These are phyloP conservation scores for Nidularia pulvinata DNA, from an alignment of 768 basidiomycete species.

Conservation along the genomic window DNA sequence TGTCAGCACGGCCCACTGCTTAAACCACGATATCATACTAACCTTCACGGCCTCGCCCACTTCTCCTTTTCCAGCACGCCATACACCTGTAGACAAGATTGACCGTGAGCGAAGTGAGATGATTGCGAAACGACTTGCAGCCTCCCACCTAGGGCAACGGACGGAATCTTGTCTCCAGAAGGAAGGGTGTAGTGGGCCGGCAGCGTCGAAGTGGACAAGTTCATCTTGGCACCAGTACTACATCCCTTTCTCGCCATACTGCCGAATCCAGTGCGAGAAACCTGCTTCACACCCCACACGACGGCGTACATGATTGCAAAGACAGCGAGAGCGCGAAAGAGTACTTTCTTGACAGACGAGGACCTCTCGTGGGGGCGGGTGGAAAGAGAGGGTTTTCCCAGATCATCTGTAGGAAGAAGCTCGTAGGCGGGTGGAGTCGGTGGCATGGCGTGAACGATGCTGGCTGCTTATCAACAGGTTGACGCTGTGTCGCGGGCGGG, in stretches of 20 bases:
- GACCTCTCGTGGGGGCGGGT: background rate
- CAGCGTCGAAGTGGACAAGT: constrained; percentile 12
- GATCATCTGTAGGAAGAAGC: background rate
- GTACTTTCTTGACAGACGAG: constrained; percentile 2
- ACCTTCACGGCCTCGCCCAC: constrained; percentile 73
- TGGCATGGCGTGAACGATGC: background rate
- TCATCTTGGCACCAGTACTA: constrained; percentile 7
- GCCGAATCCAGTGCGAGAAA: background rate
- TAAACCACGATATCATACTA: background rate
- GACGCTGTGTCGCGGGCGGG: background rate
- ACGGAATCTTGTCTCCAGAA: constrained; percentile 69
- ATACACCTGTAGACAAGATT: constrained; percentile 44
- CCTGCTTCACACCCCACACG: constrained; percentile 1
- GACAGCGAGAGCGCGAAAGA: constrained; percentile 5
- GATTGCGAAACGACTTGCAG: too few species aligned
- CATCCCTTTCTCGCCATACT: background rate
- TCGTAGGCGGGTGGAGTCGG: background rate
- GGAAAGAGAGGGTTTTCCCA: background rate
- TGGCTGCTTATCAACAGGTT: background rate
- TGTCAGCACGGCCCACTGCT: too few species aligned
- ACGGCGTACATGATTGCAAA: constrained; percentile 9
- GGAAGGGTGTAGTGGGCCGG: constrained; percentile 58
- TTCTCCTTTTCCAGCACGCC: constrained; percentile 55
- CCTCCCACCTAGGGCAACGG: constrained; percentile 58
- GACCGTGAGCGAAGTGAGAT: background rate